Evolutionary conservation across 2,329 filamentous ascomycete genomes (phyloP), one percentile per base, ranked within the genome.

Genomic region (Triangularia setosa): DNA sequence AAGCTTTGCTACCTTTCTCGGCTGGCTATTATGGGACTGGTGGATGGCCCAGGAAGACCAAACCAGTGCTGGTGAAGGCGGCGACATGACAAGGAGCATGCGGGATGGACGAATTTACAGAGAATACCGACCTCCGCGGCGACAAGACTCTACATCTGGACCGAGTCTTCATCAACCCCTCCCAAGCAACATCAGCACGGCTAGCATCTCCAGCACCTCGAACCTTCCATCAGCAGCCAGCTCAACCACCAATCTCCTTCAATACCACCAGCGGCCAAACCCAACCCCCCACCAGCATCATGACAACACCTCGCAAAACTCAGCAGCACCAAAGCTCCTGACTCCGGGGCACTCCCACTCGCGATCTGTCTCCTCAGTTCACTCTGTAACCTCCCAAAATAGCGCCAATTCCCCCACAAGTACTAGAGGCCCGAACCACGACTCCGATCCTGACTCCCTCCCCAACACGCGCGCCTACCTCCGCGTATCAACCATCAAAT

Each of bases 1-100:
- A 56, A 96, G 89, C 72, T 81, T 91, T 52, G 88, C 88, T 21
- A 97, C 94, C 0, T 87, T 96, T 44, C 77, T 94, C 18, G 93
- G 93, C 14, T 99, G 94, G 94, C 80, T 92, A 16, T 76, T 97
- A 8, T 97, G 93, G 90, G 94, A 98, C 72, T 87, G 86, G 73
- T 98, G 94, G 95, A 86, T 95, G 62, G 88, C 90, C 62, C 84
- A 90, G 25, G 75, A 77, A 65, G 67, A 69, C 72, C 87, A 90
- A 71, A 84, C 90, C 66, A 81, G 80, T 61, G 73, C 79, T 62
- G 78, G 82, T 71, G 79, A 79, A 30, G 71, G 77, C 60, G 65
- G 73, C 56, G 71, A 68, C n/a, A 67, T 73, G 67, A 73, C 75
- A 67, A 72, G 79, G 70, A 74, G 76, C 71, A 72, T 77, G 68